Evolutionary conservation across 305 asterid species (phyloP), one percentile per base, ranked within the genome.

Genomic region (Andrographis paniculata): DNA sequence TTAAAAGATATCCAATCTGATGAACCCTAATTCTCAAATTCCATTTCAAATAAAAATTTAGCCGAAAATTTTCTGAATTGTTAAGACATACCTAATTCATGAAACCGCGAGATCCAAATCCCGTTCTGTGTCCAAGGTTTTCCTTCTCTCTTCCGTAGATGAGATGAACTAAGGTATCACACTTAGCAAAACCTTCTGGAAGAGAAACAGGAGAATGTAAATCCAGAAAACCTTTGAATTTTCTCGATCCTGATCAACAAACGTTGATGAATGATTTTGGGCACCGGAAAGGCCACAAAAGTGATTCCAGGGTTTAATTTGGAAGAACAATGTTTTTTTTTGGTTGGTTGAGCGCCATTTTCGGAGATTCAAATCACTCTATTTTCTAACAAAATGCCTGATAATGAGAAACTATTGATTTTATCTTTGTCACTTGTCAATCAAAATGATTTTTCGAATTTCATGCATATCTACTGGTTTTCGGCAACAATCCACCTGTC

Each of bases 331-430:
- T 48, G 17, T 2, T 16, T 23, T 17, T 18, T 9, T 21, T 49
- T 42, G 71, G 55, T 59, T 23, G 78, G 78, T 52, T 1, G 47
- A 50, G 68, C 80, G 72, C 39, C 47, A 58, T 35, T 76, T 71
- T 69, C 79, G 85, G 76, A 55, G 40, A 61, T 45, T 56, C 15
- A 14, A 20, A 33, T 17, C 45, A 62, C 55, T 65, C 44, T 48
- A 27, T 19, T 39, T 61, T 51, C 24, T 46, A 48, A 17, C 17
- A 1, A 37, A 37, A 37, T 37, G 38, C n/a, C n/a, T n/a, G n/a
- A n/a, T n/a, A n/a, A n/a, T n/a, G n/a, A n/a, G n/a, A n/a, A n/a
- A n/a, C n/a, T n/a, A n/a, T n/a, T n/a, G n/a, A n/a, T n/a, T n/a
- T n/a, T n/a, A n/a, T n/a, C n/a, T n/a, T n/a, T n/a, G n/a, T n/a